Percentiles rank a stretch among this genome's conserved stretches.
Conservation (phyloP, 2,329 filamentous ascomycete genomes). For the Exophiala oligosperma region DNA sequence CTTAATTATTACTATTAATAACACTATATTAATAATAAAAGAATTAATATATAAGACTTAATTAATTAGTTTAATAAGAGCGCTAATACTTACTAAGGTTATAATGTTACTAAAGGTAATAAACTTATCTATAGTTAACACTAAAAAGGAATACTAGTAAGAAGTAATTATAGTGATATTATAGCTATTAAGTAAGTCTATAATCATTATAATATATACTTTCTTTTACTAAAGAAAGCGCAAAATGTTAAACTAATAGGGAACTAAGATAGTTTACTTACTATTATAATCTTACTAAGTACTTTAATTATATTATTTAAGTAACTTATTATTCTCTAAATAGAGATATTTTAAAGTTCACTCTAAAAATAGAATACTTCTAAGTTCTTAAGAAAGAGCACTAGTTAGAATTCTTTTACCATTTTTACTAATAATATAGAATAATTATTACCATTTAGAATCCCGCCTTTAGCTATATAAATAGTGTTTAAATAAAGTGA, state of each 20-base stretch:
- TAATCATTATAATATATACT: constrained; percentile 23
- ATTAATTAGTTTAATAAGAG: constrained; percentile 27
- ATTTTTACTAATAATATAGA: constrained; percentile 19
- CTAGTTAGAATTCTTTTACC: constrained; percentile 25
- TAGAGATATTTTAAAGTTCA: constrained; percentile 30
- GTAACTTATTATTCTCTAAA: constrained; percentile 28
- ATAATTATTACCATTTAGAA: neutral
- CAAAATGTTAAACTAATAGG: neutral
- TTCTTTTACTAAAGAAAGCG: constrained; percentile 19
- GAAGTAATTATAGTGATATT: constrained; percentile 26
- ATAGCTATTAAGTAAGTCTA: constrained; percentile 24
- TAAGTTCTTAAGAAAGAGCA: constrained; percentile 33
- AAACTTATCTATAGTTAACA: constrained; percentile 25
- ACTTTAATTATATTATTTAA: constrained; percentile 31
- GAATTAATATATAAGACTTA: constrained; percentile 25
- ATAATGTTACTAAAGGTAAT: constrained; percentile 32
- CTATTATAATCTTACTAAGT: constrained; percentile 29
- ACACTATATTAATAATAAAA: constrained; percentile 24
- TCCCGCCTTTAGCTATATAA: constrained; percentile 1
- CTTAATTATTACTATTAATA: constrained; percentile 29
- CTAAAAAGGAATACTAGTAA: constrained; percentile 31
- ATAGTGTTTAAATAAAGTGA: constrained; percentile 6
- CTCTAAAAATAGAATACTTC: constrained; percentile 30
- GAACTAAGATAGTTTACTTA: neutral
- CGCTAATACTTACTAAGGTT: constrained; percentile 30